These are phyloP conservation scores for Xenosphaeropsis pyriputrescens DNA, from an alignment of 2,329 filamentous ascomycete species.

Conservation along the genomic window DNA sequence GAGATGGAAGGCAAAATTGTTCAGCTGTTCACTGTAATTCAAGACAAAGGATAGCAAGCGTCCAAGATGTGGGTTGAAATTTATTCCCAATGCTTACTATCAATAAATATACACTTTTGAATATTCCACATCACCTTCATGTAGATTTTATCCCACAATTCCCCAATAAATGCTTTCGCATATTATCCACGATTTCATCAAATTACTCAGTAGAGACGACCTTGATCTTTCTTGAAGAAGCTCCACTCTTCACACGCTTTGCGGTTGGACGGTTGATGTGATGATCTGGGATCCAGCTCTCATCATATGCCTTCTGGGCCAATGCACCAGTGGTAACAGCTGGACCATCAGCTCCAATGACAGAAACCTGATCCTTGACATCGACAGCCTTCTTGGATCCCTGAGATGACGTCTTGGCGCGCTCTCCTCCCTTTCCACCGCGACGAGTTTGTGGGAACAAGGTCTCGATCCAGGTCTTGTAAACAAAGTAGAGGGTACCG, in stretches of 20 bases:
- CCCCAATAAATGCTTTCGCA: no score
- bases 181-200: no score
- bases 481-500: constrained; percentile 86
- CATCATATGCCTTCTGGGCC: constrained; percentile 56
- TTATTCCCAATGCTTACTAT: no score
- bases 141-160: no score
- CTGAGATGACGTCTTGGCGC: constrained; percentile 42
- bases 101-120: no score
- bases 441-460: constrained; percentile 85
- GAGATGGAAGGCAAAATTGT: no score
- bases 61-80: no score
- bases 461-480: constrained; percentile 93
- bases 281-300: constrained; percentile 84
- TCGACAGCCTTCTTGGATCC: constrained; percentile 55
- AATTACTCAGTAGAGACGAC: constrained; percentile 1
- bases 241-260: constrained; percentile 46
- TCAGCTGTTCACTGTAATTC: no score
- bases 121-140: no score
- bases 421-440: constrained; percentile 17
- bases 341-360: constrained; percentile 40
- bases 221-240: constrained; percentile 9
- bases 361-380: constrained; percentile 36
- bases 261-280: constrained; percentile 78
- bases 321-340: constrained; percentile 16
- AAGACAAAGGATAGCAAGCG: no score